Conservation (phyloP, 768 basidiomycete species). For the Coprinellus micaceus region DNA sequence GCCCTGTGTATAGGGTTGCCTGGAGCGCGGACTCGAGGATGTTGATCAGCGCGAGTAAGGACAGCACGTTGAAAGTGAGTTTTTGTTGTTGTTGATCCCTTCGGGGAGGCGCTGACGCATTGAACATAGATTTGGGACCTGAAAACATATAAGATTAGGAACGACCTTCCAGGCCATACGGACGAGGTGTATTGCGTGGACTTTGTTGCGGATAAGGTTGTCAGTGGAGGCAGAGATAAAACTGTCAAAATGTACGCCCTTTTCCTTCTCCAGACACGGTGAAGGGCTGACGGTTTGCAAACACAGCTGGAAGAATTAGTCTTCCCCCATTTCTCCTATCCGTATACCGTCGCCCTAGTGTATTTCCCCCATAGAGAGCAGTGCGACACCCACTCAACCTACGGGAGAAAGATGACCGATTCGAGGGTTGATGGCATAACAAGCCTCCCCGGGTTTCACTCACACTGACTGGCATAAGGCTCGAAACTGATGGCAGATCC, state of each 20-base stretch:
- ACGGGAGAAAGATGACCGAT: no score
- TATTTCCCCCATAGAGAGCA: no score
- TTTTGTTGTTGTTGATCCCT: neutral
- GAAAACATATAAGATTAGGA: slow-evolving; percentile 92
- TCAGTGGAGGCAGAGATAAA: slow-evolving; percentile 91
- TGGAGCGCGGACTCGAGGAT: slow-evolving; percentile 94
- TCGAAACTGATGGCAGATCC: no score
- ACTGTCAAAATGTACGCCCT: slow-evolving; percentile 79
- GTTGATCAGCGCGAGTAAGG: slow-evolving; percentile 93
- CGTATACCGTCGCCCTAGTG: no score
- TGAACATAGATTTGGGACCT: slow-evolving; percentile 84
- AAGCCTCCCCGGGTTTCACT: no score
- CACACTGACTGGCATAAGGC: no score
- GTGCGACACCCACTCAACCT: no score
- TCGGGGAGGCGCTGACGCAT: neutral
- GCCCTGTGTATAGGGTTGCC: slow-evolving; percentile 88
- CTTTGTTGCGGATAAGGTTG: slow-evolving; percentile 98
- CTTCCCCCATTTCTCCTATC: no score
- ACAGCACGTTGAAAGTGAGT: slow-evolving; percentile 89
- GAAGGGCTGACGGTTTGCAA: no score
- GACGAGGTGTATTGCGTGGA: slow-evolving; percentile 99
- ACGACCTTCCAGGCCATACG: slow-evolving; percentile 91
- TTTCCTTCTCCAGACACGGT: no score
- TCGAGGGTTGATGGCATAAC: no score
- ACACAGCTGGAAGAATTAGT: no score